Evolutionary conservation across 2,329 filamentous ascomycete genomes (phyloP).

Genomic region (Trichoderma asperellum): DNA sequence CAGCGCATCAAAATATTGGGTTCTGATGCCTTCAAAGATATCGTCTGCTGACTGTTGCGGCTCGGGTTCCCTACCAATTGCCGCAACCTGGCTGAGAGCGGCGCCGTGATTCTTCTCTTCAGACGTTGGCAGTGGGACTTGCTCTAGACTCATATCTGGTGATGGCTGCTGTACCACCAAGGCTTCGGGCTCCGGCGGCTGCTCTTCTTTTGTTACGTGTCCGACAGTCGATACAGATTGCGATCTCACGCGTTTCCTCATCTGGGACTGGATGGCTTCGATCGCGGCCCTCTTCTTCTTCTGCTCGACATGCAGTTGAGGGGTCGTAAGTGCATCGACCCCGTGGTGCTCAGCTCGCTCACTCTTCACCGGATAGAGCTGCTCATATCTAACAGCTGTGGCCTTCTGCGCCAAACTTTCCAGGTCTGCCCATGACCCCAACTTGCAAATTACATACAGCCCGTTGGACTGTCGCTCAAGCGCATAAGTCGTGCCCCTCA

Average conservation of each 20-base stretch:
- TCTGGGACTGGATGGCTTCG: conserved; percentile 64
- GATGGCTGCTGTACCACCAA: conserved; percentile 33
- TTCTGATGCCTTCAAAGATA: conserved; percentile 62
- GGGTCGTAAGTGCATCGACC: conserved; percentile 45
- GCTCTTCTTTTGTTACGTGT: conserved; percentile 33
- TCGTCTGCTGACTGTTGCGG: conserved; percentile 51
- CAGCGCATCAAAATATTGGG: conserved; percentile 62
- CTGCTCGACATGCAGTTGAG: conserved; percentile 52
- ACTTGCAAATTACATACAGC: conserved; percentile 69
- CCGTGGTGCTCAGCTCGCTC: conserved; percentile 33
- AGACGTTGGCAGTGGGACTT: conserved; percentile 15
- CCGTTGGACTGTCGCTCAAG: conserved; percentile 66
- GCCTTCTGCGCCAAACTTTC: conserved; percentile 56
- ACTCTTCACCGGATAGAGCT: conserved; percentile 35
- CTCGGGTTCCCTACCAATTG: background rate
- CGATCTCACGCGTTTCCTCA: conserved; percentile 56
- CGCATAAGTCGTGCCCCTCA: conserved; percentile 58
- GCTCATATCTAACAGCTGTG: conserved; percentile 44
- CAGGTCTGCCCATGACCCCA: conserved; percentile 69
- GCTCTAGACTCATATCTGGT: conserved; percentile 32
- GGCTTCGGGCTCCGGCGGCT: conserved; percentile 29
- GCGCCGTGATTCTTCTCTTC: background rate
- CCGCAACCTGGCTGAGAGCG: background rate
- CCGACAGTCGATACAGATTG: conserved; percentile 47
- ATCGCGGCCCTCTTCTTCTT: conserved; percentile 64